Conservation (phyloP, 345 rosid species). For the Trapa bicornis region DNA sequence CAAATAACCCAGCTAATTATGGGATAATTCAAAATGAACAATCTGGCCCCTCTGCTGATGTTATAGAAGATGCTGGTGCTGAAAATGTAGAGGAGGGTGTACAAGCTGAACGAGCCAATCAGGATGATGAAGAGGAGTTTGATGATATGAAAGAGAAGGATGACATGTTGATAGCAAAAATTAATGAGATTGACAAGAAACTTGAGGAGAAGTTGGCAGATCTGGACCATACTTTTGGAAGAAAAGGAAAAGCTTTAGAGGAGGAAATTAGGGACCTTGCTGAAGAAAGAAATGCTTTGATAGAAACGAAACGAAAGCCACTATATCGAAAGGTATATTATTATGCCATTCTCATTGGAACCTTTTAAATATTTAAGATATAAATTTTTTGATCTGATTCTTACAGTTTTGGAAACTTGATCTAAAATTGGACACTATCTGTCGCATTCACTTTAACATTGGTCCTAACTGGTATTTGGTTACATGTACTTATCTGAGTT, state of each 20-base stretch:
- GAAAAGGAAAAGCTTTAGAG: conserved; percentile 78
- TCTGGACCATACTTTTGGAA: conserved; percentile 86
- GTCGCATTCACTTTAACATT: neutral
- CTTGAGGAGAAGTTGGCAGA: conserved; percentile 77
- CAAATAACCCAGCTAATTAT: conserved; percentile 65
- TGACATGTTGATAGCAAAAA: conserved; percentile 56
- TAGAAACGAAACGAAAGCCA: conserved; percentile 73
- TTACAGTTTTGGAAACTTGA: neutral
- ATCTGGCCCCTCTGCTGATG: conserved; percentile 25
- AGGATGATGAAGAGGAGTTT: conserved; percentile 64
- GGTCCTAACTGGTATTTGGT: neutral
- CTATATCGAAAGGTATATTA: conserved; percentile 62
- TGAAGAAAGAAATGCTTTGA: conserved; percentile 86
- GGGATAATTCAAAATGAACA: conserved; percentile 47
- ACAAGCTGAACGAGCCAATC: conserved; percentile 14
- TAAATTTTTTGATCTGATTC: neutral
- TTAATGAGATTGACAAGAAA: conserved; percentile 65
- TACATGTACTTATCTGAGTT: neutral
- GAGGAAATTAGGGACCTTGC: conserved; percentile 90
- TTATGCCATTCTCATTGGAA: conserved; percentile 1
- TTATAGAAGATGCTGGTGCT: conserved; percentile 19
- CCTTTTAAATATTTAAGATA: neutral
- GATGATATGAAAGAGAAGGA: conserved; percentile 93
- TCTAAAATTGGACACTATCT: neutral
- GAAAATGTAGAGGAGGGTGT: conserved; percentile 26